Evolutionary conservation across 108 stramenopile genomes (phyloP), one percentile per base, ranked within the genome.

Genomic region (Skeletonema tropicum): DNA sequence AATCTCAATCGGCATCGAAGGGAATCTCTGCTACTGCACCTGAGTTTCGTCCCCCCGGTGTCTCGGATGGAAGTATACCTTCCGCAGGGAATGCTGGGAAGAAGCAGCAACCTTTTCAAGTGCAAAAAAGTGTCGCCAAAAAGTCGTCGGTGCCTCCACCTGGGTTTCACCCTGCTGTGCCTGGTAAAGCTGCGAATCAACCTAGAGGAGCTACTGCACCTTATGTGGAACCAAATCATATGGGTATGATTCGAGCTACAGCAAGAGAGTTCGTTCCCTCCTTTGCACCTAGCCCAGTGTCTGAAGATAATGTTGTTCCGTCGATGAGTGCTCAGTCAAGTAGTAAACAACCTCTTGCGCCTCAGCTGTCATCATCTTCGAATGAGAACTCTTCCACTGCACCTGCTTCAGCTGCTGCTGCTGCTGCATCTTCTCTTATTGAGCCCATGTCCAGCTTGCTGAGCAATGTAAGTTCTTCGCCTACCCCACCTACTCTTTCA

Each of bases 221-320:
- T 23, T 60, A 26, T 19, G 66, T 57, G 33, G 67, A 57, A 11
- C 19, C 72, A 3, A 87, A 87, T 73, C 87, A 73, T n/a, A 23
- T 86, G 35, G 88, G 90, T 60, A 76, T 77, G 67, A 90, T 92
- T 66, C 84, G 91, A 29, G 91, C 91, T 19, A 89, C 91, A 8
- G 91, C 91, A 10, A 88, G 83, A 73, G 89, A 74, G 58, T 92
- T 92, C 76, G 87, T 92, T 13, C 91, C 87, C 9, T 65, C 57
- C 33, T 89, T 86, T 38, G 52, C 60, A 31, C 65, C 64, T 32
- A 29, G 57, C 14, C 42, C 41, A 21, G 33, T 19, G 36, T 19
- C 64, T 25, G 57, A 61, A 15, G 70, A 55, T 3, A 65, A 69
- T 41, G 39, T 32, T 3, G 73, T 74, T 45, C 73, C 79, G 25